phyloP scores from a whole-genome alignment of 2,329 filamentous ascomycete genomes.

The Fusarium sp. region DNA sequence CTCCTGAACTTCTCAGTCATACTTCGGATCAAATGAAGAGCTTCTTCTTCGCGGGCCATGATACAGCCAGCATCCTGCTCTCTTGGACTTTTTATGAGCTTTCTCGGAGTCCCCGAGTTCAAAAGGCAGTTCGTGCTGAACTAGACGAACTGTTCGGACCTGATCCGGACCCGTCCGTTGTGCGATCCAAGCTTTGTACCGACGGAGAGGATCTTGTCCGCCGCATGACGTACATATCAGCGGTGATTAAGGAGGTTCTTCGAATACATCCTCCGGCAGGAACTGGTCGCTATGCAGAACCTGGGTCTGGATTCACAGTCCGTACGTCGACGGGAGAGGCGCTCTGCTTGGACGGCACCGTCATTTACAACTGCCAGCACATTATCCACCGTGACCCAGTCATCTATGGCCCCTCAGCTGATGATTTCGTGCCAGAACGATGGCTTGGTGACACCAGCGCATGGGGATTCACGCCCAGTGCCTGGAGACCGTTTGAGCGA shows the following conservation, averaged over 20 bases:
- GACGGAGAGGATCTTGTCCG: constrained; percentile 37
- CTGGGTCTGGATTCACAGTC: constrained; percentile 29
- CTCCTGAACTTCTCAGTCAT: constrained; percentile 43
- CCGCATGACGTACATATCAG: constrained; percentile 50
- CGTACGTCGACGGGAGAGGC: constrained; percentile 8
- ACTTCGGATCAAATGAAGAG: constrained; percentile 53
- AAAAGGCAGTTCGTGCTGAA: constrained; percentile 49
- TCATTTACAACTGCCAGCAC: constrained; percentile 51
- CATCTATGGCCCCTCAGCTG: background rate
- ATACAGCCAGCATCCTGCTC: constrained; percentile 54
- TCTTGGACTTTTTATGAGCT: constrained; percentile 54
- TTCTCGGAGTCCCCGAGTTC: constrained; percentile 45
- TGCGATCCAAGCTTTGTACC: background rate
- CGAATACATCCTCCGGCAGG: constrained; percentile 50
- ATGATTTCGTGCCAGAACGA: background rate
- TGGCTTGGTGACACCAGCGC: background rate
- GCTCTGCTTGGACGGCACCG: constrained; percentile 48
- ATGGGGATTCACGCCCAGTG: background rate
- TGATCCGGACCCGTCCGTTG: background rate
- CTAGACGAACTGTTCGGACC: constrained; percentile 42
- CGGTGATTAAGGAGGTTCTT: constrained; percentile 54
- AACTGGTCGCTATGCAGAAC: constrained; percentile 46
- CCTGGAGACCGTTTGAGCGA: constrained; percentile 11
- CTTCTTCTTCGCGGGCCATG: constrained; percentile 57
- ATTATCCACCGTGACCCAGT: constrained; percentile 51